These are phyloP conservation scores for Ostreobium quekettii DNA, from an alignment of 139 green algal species.

Conservation along the genomic window DNA sequence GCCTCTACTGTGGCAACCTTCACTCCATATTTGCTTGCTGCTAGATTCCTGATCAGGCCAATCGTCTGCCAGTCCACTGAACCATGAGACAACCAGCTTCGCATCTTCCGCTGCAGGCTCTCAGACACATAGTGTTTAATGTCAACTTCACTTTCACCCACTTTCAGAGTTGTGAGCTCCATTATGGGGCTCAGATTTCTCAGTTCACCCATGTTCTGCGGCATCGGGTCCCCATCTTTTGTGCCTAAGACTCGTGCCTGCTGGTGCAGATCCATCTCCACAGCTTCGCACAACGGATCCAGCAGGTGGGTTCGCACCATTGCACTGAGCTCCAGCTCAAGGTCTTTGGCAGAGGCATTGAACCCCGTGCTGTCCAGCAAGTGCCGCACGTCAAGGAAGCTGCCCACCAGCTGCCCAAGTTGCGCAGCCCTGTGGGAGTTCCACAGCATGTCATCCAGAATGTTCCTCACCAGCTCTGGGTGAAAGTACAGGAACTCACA, in stretches of 20 bases:
- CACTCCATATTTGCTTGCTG: conserved; percentile 16
- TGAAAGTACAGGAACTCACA: conserved; percentile 22
- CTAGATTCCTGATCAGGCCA: conserved; percentile 12
- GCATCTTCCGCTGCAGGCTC: neutral
- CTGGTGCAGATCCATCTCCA: conserved; percentile 13
- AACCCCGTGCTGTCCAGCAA: conserved; percentile 6
- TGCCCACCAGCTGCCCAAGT: conserved; percentile 8
- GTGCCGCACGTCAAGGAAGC: conserved; percentile 12
- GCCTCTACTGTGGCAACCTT: neutral
- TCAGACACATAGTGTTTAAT: neutral
- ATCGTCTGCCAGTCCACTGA: conserved; percentile 8
- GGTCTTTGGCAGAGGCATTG: neutral
- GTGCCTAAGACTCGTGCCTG: too few relatives aligned
- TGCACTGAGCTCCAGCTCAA: conserved; percentile 11
- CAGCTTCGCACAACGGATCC: conserved; percentile 9
- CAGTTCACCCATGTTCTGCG: too few relatives aligned
- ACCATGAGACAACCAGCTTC: conserved; percentile 1
- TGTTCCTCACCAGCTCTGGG: conserved; percentile 15
- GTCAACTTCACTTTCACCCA: conserved; percentile 4
- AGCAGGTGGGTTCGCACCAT: conserved; percentile 12
- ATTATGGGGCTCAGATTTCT: too few relatives aligned
- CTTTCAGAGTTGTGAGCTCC: conserved; percentile 1
- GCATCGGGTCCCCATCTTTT: too few relatives aligned
- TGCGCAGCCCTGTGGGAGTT: conserved; percentile 8
- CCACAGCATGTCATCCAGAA: conserved; percentile 4